A percentile compares a stretch with the other conserved stretches of the same genome.
These are phyloP conservation scores for Colletotrichum tropicicola DNA, from an alignment of 2,329 filamentous ascomycete species.

Conservation along the genomic window DNA sequence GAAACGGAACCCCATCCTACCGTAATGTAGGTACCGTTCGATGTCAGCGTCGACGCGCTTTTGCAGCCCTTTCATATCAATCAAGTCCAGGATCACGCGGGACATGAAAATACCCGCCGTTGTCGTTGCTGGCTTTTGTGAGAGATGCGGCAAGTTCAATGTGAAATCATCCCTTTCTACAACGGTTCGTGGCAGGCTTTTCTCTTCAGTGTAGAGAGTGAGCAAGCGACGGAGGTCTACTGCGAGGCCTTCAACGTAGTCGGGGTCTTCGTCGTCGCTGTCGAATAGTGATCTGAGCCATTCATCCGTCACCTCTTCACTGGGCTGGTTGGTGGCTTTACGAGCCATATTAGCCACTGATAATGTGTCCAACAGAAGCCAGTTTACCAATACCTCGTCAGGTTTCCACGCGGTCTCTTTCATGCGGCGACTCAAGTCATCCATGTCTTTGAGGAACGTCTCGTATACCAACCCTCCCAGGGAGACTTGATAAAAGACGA, in stretches of 20 bases:
- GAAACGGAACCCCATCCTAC: neutral
- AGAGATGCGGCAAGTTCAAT: neutral
- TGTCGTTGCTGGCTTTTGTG: neutral
- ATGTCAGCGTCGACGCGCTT: neutral
- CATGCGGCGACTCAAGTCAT: neutral
- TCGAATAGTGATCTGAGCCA: neutral
- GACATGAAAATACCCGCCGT: neutral
- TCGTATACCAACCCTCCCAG: too few relatives aligned
- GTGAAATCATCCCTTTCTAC: neutral
- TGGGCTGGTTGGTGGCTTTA: too few relatives aligned
- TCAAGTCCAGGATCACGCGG: neutral
- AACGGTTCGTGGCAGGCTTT: neutral
- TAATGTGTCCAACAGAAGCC: neutral
- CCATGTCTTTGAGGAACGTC: too few relatives aligned
- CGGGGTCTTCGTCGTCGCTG: neutral
- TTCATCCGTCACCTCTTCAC: neutral
- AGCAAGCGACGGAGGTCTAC: neutral
- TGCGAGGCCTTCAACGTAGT: neutral
- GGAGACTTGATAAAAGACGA: too few relatives aligned
- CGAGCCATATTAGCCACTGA: neutral
- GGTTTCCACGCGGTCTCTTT: neutral
- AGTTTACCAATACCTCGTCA: neutral
- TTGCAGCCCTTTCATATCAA: neutral
- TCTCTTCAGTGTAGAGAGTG: neutral
- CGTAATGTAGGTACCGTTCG: neutral